Percentiles rank a stretch among this genome's conserved stretches.
Evolutionary conservation across 1,284 basidiomycete genomes (phyloP).

Genomic region (Tausonia pullulans): DNA sequence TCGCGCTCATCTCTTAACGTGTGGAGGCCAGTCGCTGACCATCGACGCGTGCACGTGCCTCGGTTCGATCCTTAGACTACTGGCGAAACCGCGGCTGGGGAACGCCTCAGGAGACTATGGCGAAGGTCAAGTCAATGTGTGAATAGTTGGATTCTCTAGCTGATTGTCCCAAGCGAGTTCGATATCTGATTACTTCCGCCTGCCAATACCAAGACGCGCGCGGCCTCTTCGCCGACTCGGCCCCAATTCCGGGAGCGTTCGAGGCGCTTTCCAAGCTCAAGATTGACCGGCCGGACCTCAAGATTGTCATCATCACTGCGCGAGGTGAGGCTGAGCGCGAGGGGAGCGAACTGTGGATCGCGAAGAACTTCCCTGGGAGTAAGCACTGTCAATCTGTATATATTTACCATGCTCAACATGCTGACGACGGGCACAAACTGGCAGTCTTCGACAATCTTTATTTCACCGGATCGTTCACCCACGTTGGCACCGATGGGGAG

Average conservation of each 20-base stretch:
- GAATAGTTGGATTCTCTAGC: background rate
- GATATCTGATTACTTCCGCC: conserved; percentile 14
- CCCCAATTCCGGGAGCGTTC: conserved; percentile 52
- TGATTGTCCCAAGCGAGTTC: conserved; percentile 41
- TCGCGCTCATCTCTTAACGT: too few relatives aligned
- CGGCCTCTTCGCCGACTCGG: conserved; percentile 43
- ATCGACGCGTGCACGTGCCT: background rate
- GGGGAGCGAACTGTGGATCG: conserved; percentile 55
- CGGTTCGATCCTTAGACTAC: conserved; percentile 43
- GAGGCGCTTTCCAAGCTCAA: conserved; percentile 49
- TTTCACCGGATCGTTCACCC: conserved; percentile 58
- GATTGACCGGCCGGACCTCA: conserved; percentile 41
- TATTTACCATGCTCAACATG: background rate
- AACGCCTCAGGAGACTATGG: conserved; percentile 37
- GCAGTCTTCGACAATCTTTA: conserved; percentile 55
- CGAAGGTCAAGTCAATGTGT: conserved; percentile 27
- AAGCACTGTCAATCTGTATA: conserved; percentile 12
- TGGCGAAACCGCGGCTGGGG: conserved; percentile 60
- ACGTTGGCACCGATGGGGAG: conserved; percentile 28
- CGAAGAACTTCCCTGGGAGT: conserved; percentile 52
- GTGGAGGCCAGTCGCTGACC: too few relatives aligned
- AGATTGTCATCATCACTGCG: conserved; percentile 60
- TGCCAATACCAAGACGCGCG: conserved; percentile 35
- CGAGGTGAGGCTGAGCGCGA: conserved; percentile 48
- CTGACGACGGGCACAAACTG: background rate